A percentile compares a stretch with the other conserved stretches of the same genome.
phyloP scores from a whole-genome alignment of 148 eudicot species.

The Cornus controversa region DNA sequence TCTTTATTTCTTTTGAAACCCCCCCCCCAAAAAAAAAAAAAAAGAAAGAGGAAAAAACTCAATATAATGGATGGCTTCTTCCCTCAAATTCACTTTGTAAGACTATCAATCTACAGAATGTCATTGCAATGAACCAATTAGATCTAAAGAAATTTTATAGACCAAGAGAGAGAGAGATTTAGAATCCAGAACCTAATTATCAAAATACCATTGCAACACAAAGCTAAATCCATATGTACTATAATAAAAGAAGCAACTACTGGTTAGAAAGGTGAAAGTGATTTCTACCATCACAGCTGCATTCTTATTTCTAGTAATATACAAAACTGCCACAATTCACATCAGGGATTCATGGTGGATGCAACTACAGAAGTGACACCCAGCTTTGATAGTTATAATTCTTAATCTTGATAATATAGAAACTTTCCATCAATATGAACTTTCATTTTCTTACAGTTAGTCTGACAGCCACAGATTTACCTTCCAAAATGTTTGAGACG shows the following conservation, averaged over 20 bases:
- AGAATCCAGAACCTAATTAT: not conserved
- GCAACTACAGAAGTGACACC: not conserved
- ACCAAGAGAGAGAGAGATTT: too few species aligned
- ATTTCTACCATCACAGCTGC: not conserved
- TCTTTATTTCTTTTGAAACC: not conserved
- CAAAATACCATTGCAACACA: not conserved
- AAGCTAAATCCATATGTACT: not conserved
- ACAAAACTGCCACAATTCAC: not conserved
- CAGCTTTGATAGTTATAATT: too few species aligned
- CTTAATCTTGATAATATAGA: not conserved
- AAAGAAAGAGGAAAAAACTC: too few species aligned
- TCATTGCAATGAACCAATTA: not conserved
- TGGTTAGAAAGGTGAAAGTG: not conserved
- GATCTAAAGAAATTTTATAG: not conserved
- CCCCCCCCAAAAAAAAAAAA: not conserved
- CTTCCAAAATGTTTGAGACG: not conserved
- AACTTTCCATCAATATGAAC: not conserved
- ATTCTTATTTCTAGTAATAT: too few species aligned
- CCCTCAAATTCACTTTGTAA: not conserved
- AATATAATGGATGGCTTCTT: not conserved
- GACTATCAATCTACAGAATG: not conserved
- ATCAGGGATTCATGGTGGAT: not conserved
- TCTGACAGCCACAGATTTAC: not conserved
- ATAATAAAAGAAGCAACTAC: not conserved
- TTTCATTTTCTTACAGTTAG: not conserved